Base-by-base conservation (phyloP, 345 rosid genomes). In the Gossypium mustelinum region DNA sequence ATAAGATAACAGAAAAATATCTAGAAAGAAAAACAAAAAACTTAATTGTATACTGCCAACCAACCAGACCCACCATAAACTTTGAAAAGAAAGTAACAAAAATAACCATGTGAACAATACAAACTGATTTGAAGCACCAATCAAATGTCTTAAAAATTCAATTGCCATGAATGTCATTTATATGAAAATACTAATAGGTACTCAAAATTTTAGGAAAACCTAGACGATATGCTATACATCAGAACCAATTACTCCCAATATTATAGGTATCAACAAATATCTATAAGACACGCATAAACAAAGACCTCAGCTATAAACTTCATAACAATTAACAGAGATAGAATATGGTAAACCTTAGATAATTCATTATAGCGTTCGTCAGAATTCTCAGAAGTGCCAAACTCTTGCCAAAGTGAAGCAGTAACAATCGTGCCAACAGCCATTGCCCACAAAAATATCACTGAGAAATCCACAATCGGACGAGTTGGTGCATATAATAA, bases 361-460 rank as follows among this genome's bases (percentile, higher is more conserved):
- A 93, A 74, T 77, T 88, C 95, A 81, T 84, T 83, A 82, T 96
- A 92, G 67, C 86, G 89, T 79, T 83, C 96, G 72, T 82, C 82
- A 27, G 76, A 83, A 77, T 84, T 88, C 72, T 86, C 89, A 71
- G 90, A 65, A 73, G 78, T 80, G 27, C 86, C 84, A 44, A 92
- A 80, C 44, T 85, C 86, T 44, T 89, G 81, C 97, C 97, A 93
- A 70, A 90, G 81, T 67, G 99, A 81, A 74, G 97, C 97, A 86
- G 84, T 59, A 20, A 86, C 73, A 79, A 93, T 86, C 18, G 99
- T 96, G 78, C 94, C 94, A 48, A 93, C 94, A 82, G 99, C 95
- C 99, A 96, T 88, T 75, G 89, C 67, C 98, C 97, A 86, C 71
- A 96, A 79, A 52, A 92, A 82, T 12, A 85, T 71, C 69, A 93